These are phyloP conservation scores for Mucuna pruriens DNA, from an alignment of 306 rosid genomes.

Conservation along the genomic window DNA sequence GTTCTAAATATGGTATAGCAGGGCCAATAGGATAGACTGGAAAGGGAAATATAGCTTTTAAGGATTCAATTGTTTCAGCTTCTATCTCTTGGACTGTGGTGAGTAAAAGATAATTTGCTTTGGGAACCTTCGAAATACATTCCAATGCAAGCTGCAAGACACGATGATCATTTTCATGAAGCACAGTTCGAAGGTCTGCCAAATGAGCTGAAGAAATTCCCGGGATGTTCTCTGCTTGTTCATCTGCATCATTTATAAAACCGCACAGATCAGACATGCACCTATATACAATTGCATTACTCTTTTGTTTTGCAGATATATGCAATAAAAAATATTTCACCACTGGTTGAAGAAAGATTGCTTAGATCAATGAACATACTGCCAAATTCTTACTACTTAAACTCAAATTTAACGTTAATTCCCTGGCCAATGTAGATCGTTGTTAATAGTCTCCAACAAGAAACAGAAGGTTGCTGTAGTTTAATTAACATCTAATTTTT, in stretches of 20 bases:
- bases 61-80: slow-evolving; percentile 38
- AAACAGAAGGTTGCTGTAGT: not conserved
- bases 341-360: not conserved
- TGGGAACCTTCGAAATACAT: slow-evolving; percentile 39
- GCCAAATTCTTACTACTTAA: not conserved
- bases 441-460: not conserved
- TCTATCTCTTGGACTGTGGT: slow-evolving; percentile 61
- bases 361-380: not conserved
- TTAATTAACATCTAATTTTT: not conserved
- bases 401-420: not conserved
- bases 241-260: slow-evolving; percentile 38
- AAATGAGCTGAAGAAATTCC: slow-evolving; percentile 44
- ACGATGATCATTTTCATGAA: slow-evolving; percentile 35
- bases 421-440: not conserved
- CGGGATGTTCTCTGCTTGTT: slow-evolving; percentile 31
- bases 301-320: not conserved
- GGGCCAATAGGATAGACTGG: slow-evolving; percentile 63
- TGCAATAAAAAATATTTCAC: not conserved
- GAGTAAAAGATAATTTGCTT: slow-evolving; percentile 51
- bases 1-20: slow-evolving; percentile 51
- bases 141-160: slow-evolving; percentile 44
- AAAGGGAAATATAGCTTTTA: slow-evolving; percentile 44
- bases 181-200: slow-evolving; percentile 42
- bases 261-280: not conserved
- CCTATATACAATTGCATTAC: not conserved